Conservation (phyloP, 2,329 filamentous ascomycete genomes). For the Mycosphaerella arachidis region DNA sequence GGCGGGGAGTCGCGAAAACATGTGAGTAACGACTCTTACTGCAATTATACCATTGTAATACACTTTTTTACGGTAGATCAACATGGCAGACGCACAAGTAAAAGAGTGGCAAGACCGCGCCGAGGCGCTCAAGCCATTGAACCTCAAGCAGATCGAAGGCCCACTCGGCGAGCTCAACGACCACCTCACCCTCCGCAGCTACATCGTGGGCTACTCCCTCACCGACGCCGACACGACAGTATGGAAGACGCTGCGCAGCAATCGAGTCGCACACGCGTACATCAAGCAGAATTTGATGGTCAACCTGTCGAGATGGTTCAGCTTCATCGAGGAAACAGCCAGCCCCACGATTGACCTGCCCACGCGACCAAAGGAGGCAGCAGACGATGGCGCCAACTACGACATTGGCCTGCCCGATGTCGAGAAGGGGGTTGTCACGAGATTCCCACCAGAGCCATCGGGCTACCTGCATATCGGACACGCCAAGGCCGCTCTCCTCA, state of each 20-base stretch:
- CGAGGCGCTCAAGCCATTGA: constrained; percentile 51
- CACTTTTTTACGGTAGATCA: background rate
- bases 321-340: constrained; percentile 72
- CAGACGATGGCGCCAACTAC: constrained; percentile 79
- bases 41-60: background rate
- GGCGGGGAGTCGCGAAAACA: background rate
- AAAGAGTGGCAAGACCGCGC: constrained; percentile 55
- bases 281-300: constrained; percentile 71
- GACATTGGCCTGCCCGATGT: constrained; percentile 81
- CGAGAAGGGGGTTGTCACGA: constrained; percentile 82
- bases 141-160: constrained; percentile 77
- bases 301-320: constrained; percentile 83
- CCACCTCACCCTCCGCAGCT: constrained; percentile 80
- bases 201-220: constrained; percentile 75
- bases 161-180: constrained; percentile 74
- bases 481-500: constrained; percentile 86
- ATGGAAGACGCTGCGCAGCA: constrained; percentile 77
- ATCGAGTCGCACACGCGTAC: constrained; percentile 76
- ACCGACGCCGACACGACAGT: constrained; percentile 74
- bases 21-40: background rate
- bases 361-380: constrained; percentile 50
- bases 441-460: constrained; percentile 93
- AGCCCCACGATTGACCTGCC: constrained; percentile 61
- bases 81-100: constrained; percentile 26
- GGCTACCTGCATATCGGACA: constrained; percentile 95